These are phyloP conservation scores for Sporothrix brasiliensis DNA, from an alignment of 2,329 filamentous ascomycete species.

Conservation along the genomic window DNA sequence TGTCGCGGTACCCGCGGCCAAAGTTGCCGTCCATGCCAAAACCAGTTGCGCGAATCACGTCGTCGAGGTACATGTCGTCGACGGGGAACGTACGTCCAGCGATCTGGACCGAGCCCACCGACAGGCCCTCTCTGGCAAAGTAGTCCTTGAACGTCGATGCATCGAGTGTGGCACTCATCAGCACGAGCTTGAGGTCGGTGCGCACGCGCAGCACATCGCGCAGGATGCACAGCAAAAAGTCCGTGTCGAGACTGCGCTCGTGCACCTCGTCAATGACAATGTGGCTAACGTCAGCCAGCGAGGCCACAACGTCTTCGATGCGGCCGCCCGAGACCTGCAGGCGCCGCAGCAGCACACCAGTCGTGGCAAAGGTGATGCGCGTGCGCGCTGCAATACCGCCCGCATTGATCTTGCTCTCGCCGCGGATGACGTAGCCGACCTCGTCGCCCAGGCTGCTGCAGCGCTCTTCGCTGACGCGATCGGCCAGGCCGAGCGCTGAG, in stretches of 20 bases:
- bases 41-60: conserved; percentile 77
- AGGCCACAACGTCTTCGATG: conserved; percentile 76
- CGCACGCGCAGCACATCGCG: conserved; percentile 75
- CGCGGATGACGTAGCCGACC: conserved; percentile 88
- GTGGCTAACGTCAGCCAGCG: conserved; percentile 87
- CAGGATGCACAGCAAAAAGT: conserved; percentile 87
- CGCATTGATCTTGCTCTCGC: conserved; percentile 72
- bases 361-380: conserved; percentile 93
- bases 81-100: conserved; percentile 88
- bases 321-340: conserved; percentile 87
- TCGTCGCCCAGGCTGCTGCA: conserved; percentile 74
- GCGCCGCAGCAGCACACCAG: conserved; percentile 84
- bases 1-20: background rate
- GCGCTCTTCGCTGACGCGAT: conserved; percentile 90
- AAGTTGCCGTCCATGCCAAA: conserved; percentile 54
- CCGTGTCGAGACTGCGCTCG: conserved; percentile 90
- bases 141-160: conserved; percentile 82
- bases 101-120: conserved; percentile 82
- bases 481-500: conserved; percentile 88
- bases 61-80: conserved; percentile 85
- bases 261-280: conserved; percentile 97
- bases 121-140: conserved; percentile 68
- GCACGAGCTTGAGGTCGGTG: conserved; percentile 80
- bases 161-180: conserved; percentile 97
- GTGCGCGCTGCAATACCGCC: conserved; percentile 57